Base-by-base conservation (phyloP, 2,329 filamentous ascomycete species). In the Tolypocladium nubicola region DNA sequence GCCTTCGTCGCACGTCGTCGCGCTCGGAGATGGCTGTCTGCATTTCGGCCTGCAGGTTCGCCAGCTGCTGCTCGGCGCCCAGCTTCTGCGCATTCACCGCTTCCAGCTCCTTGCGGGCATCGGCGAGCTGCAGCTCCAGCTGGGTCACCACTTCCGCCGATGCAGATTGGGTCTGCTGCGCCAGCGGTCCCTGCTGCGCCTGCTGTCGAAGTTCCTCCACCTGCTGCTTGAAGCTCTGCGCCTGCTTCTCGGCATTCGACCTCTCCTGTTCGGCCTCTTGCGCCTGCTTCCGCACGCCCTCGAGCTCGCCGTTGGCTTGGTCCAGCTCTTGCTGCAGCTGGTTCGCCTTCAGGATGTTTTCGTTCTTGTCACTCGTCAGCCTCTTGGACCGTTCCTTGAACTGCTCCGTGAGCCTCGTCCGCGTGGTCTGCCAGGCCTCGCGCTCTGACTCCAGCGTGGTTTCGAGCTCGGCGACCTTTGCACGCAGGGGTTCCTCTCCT, bases 61-160 rank as follows among this genome's bases (percentile, higher is more conserved):
- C 74, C 2, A 88, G 76, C 60, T 88, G 84, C 58, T 82, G 75
- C 61, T 90, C 83, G n/a, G 89, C 76, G 2, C 77, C 76, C 21
- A 84, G 78, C 70, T 89, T 91, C 68, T 94, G 85, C 11, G 83
- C 76, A 8, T 75, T 85, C 56, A 86, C 79, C 1, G 77, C 77
- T 49, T 86, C 84, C 11, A 94, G 79, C 63, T 92, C 83, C 62
- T 84, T 81, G 26, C 73, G 78, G 16, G 77, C 68, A 47, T 75
- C 68, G 2, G 68, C 62, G 9, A 85, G 72, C 60, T 84, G 76
- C 60, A 76, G 73, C 60, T 84, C 77, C 21, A 81, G 66, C 53
- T 75, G 71, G 10, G 71, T 62, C 6, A 77, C 66, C 65, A 80
- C 72, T 75, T 87, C 72, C 0, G 70, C 60, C 37, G 77, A 74